These are phyloP conservation scores for Penstemon davidsonii DNA, from an alignment of 257 asterid species.

Conservation along the genomic window DNA sequence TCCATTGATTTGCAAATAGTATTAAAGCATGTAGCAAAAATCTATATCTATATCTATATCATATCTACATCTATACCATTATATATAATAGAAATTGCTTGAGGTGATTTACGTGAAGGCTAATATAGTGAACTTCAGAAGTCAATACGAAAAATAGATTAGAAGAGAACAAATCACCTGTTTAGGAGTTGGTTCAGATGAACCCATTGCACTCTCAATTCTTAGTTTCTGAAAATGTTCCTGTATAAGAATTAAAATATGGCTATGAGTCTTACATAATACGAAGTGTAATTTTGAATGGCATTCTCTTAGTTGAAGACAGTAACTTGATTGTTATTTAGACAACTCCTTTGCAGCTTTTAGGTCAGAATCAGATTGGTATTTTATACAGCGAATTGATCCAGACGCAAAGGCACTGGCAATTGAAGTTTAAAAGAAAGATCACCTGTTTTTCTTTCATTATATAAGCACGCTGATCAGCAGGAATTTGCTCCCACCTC, in stretches of 20 bases:
- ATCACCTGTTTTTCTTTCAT: conserved; percentile 88
- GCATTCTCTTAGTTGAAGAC: not conserved
- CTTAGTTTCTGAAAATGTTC: conserved; percentile 87
- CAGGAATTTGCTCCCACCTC: conserved; percentile 84
- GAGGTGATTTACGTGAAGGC: no score
- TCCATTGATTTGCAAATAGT: not conserved
- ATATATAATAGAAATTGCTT: not conserved
- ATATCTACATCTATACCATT: not conserved
- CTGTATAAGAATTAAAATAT: conserved; percentile 35
- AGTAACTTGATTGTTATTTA: not conserved
- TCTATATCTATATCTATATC: not conserved
- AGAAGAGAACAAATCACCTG: conserved; percentile 48
- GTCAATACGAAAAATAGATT: not conserved
- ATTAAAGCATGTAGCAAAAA: not conserved
- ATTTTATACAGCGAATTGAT: not conserved
- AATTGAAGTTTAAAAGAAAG: conserved; percentile 20
- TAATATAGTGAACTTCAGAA: not conserved
- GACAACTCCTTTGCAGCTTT: conserved; percentile 1
- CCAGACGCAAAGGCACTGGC: conserved; percentile 8
- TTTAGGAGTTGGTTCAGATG: conserved; percentile 80
- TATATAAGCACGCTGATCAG: conserved; percentile 85
- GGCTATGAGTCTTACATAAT: not conserved
- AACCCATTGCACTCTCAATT: conserved; percentile 81
- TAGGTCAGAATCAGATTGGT: not conserved
- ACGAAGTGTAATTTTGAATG: not conserved